These are phyloP conservation scores for Coffea eugenioides DNA, from an alignment of 257 asterid genomes.

Conservation along the genomic window DNA sequence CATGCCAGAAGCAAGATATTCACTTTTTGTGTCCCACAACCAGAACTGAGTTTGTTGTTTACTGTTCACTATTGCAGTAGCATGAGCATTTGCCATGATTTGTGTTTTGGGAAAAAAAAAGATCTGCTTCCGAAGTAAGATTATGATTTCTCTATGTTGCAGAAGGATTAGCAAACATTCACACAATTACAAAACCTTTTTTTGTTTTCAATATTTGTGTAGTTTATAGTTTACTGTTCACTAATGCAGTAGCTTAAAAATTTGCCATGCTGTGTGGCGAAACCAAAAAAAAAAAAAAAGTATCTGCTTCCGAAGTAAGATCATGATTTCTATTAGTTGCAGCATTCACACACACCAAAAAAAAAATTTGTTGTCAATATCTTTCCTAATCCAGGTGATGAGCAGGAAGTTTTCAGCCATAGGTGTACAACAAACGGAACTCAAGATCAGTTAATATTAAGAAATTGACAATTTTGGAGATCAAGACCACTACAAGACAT, in stretches of 20 bases:
- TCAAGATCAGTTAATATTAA: neutral
- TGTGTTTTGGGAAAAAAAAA: neutral
- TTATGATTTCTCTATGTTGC: neutral
- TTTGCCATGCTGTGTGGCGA: neutral
- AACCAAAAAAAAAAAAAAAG: neutral
- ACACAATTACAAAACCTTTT: too few species aligned
- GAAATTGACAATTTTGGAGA: neutral
- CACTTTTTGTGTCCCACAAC: constrained; percentile 13
- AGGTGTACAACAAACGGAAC: neutral
- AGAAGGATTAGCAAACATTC: neutral
- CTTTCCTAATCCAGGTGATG: neutral
- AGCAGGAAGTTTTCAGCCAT: neutral
- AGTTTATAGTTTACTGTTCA: neutral
- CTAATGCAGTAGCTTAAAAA: neutral
- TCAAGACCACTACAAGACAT: neutral
- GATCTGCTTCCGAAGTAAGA: neutral
- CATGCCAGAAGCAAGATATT: constrained; percentile 17
- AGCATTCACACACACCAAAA: too few species aligned
- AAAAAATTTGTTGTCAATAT: neutral
- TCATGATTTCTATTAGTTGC: neutral
- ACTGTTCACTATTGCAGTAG: neutral
- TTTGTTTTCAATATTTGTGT: too few species aligned
- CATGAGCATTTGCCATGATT: neutral
- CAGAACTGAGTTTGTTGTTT: neutral
- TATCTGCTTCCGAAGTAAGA: neutral